These are phyloP conservation scores for Steccherinum ochraceum DNA, from an alignment of 768 basidiomycete genomes.

Conservation along the genomic window DNA sequence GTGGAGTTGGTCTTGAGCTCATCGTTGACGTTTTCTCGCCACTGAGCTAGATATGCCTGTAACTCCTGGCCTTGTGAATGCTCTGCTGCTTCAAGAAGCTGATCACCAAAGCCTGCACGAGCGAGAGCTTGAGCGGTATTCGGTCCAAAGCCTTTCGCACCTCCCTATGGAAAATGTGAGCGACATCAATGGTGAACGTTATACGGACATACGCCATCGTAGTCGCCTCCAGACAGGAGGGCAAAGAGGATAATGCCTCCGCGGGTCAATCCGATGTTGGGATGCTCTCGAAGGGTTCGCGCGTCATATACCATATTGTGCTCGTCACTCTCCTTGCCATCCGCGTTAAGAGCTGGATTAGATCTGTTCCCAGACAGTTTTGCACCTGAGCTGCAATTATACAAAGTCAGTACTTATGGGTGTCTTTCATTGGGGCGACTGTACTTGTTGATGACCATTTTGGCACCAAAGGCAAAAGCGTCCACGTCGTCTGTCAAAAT, in stretches of 20 bases:
- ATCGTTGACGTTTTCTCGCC: slow-evolving; percentile 18
- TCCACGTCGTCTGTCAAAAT: slow-evolving; percentile 45
- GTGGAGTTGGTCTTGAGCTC: slow-evolving; percentile 22
- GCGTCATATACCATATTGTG: slow-evolving; percentile 21
- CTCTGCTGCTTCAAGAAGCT: slow-evolving; percentile 13
- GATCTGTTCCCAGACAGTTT: slow-evolving; percentile 21
- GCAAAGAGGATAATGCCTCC: slow-evolving; percentile 29
- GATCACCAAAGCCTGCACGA: slow-evolving; percentile 21
- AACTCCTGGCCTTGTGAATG: slow-evolving; percentile 2
- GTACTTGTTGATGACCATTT: slow-evolving; percentile 34
- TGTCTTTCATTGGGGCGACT: slow-evolving; percentile 6
- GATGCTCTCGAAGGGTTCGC: slow-evolving; percentile 17
- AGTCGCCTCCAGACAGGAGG: slow-evolving; percentile 30
- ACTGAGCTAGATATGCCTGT: slow-evolving; percentile 15
- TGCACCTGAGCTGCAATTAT: slow-evolving; percentile 11
- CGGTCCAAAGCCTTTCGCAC: slow-evolving; percentile 16
- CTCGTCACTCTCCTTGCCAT: slow-evolving; percentile 18
- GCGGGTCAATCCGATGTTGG: slow-evolving; percentile 18
- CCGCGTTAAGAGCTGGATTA: slow-evolving; percentile 18
- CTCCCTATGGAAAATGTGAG: slow-evolving; percentile 4
- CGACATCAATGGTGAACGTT: background rate
- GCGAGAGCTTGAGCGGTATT: slow-evolving; percentile 20
- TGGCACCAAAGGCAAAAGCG: slow-evolving; percentile 41
- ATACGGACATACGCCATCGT: slow-evolving; percentile 20
- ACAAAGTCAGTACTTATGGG: background rate